Evolutionary conservation across 441 rosid genomes (phyloP), one percentile per base, ranked within the genome.

Genomic region (Adansonia grandidieri): DNA sequence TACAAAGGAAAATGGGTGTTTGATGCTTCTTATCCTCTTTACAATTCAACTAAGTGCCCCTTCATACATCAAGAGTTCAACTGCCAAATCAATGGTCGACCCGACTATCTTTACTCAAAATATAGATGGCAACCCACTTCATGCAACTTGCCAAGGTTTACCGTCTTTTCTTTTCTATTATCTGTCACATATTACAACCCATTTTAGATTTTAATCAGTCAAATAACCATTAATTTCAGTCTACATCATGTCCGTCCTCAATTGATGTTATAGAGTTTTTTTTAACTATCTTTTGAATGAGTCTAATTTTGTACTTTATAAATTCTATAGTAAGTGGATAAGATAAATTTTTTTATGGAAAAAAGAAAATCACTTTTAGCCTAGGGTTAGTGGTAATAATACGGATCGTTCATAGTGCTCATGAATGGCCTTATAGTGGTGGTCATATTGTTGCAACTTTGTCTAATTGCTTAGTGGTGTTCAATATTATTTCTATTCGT

Each of bases 121-220:
- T 90, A 87, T 78, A 80, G 89, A 11, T 90, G 93, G 93, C 83
- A 80, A 50, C 90, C 93, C 45, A 87, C 70, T 53, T 77, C 88
- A 22, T 90, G 93, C 75, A 50, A 57, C 71, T 19, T 90, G 50
- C 93, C 93, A 54, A 88, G 93, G 93, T 32, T 4, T 8, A 0
- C 7, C 47, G 8, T 44, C 14, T 50, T 2, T 50, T 50, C 14
- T 11, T 50, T 50, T 50, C 2, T 13, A 50, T 13, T 53, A 13
- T 4, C 7, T 44, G 24, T 61, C 14, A 0, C 13, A 11, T 61
- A 22, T 62, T 62, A 62, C 10, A 67, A 37, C 11, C 28, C n/a
- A n/a, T 8, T 42, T 61, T 61, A 24, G 40, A 61, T 61, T 61
- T n/a, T 8, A 6, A 37, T 42, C 22, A 40, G 1, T 40, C 20